Percentiles rank a stretch among this genome's conserved stretches.
Evolutionary conservation across 1,284 basidiomycete species (phyloP).

Genomic region (Sporisorium reilianum): DNA sequence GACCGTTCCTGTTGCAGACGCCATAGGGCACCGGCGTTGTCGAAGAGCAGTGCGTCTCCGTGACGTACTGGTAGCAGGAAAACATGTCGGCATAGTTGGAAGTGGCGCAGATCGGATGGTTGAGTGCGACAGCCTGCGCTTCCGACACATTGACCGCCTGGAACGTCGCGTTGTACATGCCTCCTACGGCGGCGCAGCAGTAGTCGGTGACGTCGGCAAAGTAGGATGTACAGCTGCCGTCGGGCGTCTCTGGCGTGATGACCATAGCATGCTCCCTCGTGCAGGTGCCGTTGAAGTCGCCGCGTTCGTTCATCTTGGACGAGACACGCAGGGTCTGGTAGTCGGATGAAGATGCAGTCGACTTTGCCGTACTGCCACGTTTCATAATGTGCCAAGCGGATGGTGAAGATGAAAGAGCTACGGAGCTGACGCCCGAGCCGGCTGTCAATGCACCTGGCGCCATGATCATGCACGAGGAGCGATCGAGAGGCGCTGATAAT

Average conservation of each 20-base stretch:
- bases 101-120: slow-evolving; percentile 49
- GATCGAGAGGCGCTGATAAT: not conserved
- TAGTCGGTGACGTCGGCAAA: slow-evolving; percentile 58
- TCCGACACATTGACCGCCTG: slow-evolving; percentile 33
- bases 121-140: slow-evolving; percentile 32
- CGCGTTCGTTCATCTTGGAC: slow-evolving; percentile 43
- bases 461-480: slow-evolving; percentile 10
- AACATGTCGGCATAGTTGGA: slow-evolving; percentile 58
- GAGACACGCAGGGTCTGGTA: slow-evolving; percentile 34
- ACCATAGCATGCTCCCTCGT: slow-evolving; percentile 35
- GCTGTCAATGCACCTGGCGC: slow-evolving; percentile 14
- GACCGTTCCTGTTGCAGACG: slow-evolving; percentile 44
- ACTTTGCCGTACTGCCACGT: slow-evolving; percentile 10
- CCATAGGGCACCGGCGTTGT: slow-evolving; percentile 49
- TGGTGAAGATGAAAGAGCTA: slow-evolving; percentile 12
- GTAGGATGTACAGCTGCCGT: slow-evolving; percentile 48
- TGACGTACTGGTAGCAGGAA: slow-evolving; percentile 54
- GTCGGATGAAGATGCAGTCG: slow-evolving; percentile 14
- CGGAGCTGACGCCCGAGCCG: slow-evolving; percentile 14
- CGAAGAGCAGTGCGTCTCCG: slow-evolving; percentile 44
- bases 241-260: slow-evolving; percentile 50
- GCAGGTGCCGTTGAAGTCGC: slow-evolving; percentile 54
- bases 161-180: slow-evolving; percentile 41
- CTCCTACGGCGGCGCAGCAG: slow-evolving; percentile 58
- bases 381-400: slow-evolving; percentile 18